Conservation (phyloP, 768 basidiomycete genomes). For the Boletus subparvulus region DNA sequence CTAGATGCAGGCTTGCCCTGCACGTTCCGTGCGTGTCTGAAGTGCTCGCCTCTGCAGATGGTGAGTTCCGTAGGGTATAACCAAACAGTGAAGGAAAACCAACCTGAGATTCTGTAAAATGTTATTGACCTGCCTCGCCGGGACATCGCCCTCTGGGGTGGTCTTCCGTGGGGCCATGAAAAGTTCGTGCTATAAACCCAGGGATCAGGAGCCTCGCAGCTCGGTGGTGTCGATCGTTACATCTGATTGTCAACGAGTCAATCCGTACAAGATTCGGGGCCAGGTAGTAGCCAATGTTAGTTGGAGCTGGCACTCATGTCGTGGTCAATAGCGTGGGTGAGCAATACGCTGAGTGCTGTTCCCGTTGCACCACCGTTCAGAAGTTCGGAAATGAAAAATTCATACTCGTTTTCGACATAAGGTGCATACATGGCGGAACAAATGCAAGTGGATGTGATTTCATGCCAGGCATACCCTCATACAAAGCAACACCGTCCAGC, state of each 20-base stretch:
- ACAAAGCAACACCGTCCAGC: conserved; percentile 14
- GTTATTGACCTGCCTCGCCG: conserved; percentile 28
- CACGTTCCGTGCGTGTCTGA: conserved; percentile 60
- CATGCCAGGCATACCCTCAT: conserved; percentile 35
- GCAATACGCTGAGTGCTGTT: neutral
- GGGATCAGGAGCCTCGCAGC: neutral
- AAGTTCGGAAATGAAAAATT: conserved; percentile 1
- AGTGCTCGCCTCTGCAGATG: conserved; percentile 63
- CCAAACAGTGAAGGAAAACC: conserved; percentile 1
- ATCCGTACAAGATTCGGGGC: neutral
- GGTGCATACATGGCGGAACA: conserved; percentile 28
- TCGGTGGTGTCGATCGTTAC: neutral
- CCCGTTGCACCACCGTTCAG: too few species aligned
- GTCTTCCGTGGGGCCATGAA: conserved; percentile 15
- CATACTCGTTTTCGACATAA: conserved; percentile 30
- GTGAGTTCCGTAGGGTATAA: neutral
- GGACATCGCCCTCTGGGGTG: neutral
- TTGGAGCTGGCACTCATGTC: neutral
- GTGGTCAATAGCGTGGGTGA: too few species aligned
- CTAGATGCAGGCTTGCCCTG: conserved; percentile 26
- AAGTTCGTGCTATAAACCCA: neutral
- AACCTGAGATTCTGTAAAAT: conserved; percentile 31
- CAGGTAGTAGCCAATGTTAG: neutral
- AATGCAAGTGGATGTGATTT: conserved; percentile 21
- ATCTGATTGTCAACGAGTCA: neutral